Base-by-base conservation (phyloP, 176 grass and related monocot species). In the Pharus latifolius region DNA sequence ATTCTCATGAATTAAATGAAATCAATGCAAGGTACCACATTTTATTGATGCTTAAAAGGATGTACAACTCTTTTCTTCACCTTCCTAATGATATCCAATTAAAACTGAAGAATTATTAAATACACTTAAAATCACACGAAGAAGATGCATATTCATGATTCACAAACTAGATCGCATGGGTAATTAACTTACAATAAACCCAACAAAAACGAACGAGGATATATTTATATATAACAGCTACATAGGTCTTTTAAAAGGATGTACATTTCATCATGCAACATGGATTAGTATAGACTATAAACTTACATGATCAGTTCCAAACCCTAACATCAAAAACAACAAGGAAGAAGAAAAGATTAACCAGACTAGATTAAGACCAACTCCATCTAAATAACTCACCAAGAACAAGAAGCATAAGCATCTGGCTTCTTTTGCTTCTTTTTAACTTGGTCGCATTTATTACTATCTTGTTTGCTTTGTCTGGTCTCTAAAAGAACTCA, bases 401-500 rank as follows among this genome's bases (percentile, higher is more conserved):
- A n/a, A 24, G 56, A 56, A 56, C 31, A 56, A 29, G 24, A n/a
- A n/a, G n/a, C n/a, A n/a, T n/a, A n/a, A 65, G 47, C 48, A 60
- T 38, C 48, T 71, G 66, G 30, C 24, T 65, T 78, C 42, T 71
- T 78, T 78, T 65, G 55, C 57, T 57, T 27, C 25, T 7, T 14
- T 29, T 4, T 72, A 53, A 19, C 52, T 12, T 56, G 38, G 69
- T 50, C 42, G 13, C 32, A 26, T 48, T 46, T 67, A 58, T 54
- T 50, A 10, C 32, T 27, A 2, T 30, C 25, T 11, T 37, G 12
- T 28, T 27, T 18, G 1, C 25, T 23, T 22, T 54, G 47, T 16
- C 65, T 28, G 56, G 25, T 38, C 47, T 40, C 77, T 84, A 91
- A 67, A 96, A 91, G 81, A 91, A 82, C 28, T 60, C 60, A 41